Evolutionary conservation across 352 stramenopile species (phyloP), one percentile per base, ranked within the genome.

Genomic region (Phytophthora capsici): DNA sequence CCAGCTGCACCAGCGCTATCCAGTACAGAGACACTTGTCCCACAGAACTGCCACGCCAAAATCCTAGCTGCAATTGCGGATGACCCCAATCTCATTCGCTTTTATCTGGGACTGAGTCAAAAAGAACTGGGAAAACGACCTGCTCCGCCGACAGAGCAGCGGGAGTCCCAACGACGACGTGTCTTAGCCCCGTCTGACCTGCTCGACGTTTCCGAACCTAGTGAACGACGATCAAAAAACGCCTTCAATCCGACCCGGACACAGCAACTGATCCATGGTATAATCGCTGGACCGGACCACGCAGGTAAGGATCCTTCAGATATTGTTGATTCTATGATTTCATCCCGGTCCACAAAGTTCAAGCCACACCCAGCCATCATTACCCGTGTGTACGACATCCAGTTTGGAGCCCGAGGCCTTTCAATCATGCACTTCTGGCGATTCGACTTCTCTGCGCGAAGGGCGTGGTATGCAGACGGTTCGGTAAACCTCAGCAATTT

Each of bases 401-500:
- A 70, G 23, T 70, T 70, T 25, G 48, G 54, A 1, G 20, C 6
- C 2, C 46, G 54, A 0, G 62, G 53, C 0, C 10, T 70, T 4
- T 53, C 48, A 0, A 19, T 70, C 8, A 55, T 70, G 54, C 54
- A 65, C 12, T 70, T 70, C 14, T 0, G 0, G 2, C 34, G 59
- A 28, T 62, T 68, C n/a, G 60, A 68, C 23, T 68, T 68, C 16
- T 36, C 51, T 2, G 44, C 50, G 1, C 34, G 60, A 4, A 4
- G 60, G 4, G 45, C 25, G 1, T 68, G 60, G 60, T 68, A 58
- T 26, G 17, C 60, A 10, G 45, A 57, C n/a, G 60, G 45, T 1
- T 62, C 44, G 0, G 51, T 68, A 2, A 54, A 62, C 16, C 16
- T 68, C 13, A 62, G 20, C 28, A 62, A 57, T n/a, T 68, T 68